Evolutionary conservation across 768 basidiomycete genomes (phyloP), one percentile per base, ranked within the genome.

Genomic region (Agrocybe praecox): DNA sequence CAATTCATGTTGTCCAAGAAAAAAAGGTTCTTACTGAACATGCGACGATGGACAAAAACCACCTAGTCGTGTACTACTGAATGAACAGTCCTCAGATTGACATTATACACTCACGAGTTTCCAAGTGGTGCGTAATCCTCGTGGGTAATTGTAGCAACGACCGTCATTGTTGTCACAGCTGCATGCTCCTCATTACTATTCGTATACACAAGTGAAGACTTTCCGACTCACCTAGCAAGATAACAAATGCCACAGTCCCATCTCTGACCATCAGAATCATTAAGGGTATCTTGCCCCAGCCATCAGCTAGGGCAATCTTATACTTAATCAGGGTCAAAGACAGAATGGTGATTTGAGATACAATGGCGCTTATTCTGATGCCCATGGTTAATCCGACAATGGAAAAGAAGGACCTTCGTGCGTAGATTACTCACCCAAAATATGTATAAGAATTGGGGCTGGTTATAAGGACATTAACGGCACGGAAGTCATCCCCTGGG

Each of bases 191-290:
- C 40, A 24, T 44, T 5, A 49, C 9, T 22, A 42, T 23, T 11
- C 18, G 42, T 33, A 42, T 29, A 12, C 24, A 52, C 22, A 22
- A 5, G 21, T 40, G 17, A 49, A 6, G 2, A 26, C 17, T 4
- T 14, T 1, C 21, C 6, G 0, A 47, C 70, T 22, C 49, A 79
- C 79, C 55, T 45, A 78, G 67, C 15, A 77, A 50, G 10, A 70
- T 26, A 22, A 70, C 23, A 55, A 73, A 78, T 4, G 70, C 70
- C 22, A 69, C 63, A 10, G 70, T 66, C 9, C 76, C 73, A 58
- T 80, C 78, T 43, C 70, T 69, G 50, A 77, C 60, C 40, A 79
- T 67, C 21, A 78, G 65, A 7, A 64, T 64, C 24, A 74, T 59
- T 4, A 78, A 62, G 6, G 74, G 76, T 1, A 61, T 58, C 24